phyloP scores from a whole-genome alignment of 1,284 basidiomycete genomes.

The Cystobasidiaceae sp. region DNA sequence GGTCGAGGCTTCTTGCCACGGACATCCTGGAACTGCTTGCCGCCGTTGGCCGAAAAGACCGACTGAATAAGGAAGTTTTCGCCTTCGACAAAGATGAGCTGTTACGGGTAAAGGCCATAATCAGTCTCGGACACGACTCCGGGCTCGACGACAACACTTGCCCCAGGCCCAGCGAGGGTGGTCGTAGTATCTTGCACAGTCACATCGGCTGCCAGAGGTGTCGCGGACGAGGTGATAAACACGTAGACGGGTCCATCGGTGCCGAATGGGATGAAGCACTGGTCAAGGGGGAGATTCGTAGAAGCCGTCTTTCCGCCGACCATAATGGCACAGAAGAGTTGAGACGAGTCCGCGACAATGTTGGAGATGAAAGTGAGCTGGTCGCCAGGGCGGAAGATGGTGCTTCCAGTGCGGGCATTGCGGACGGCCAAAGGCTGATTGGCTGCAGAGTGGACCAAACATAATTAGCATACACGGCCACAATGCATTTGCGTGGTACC shows the following conservation, averaged over 20 bases:
- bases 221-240: slow-evolving; percentile 56
- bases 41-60: neutral
- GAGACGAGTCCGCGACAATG: slow-evolving; percentile 42
- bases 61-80: neutral
- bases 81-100: neutral
- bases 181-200: slow-evolving; percentile 57
- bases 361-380: slow-evolving; percentile 57
- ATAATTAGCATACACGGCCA: no score
- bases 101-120: neutral
- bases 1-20: no score
- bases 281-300: slow-evolving; percentile 56
- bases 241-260: slow-evolving; percentile 63
- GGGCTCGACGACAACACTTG: slow-evolving; percentile 3
- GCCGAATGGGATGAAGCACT: slow-evolving; percentile 60
- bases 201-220: slow-evolving; percentile 59
- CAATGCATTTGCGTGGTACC: neutral
- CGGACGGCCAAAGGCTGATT: slow-evolving; percentile 61
- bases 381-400: slow-evolving; percentile 54
- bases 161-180: slow-evolving; percentile 61
- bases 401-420: slow-evolving; percentile 53
- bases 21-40: no score
- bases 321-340: slow-evolving; percentile 65
- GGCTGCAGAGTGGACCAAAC: no score
- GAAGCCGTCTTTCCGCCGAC: slow-evolving; percentile 58
- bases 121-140: neutral